Evolutionary conservation across 176 grass and related monocot species (phyloP), one percentile per base, ranked within the genome.

Genomic region (Poa annua): DNA sequence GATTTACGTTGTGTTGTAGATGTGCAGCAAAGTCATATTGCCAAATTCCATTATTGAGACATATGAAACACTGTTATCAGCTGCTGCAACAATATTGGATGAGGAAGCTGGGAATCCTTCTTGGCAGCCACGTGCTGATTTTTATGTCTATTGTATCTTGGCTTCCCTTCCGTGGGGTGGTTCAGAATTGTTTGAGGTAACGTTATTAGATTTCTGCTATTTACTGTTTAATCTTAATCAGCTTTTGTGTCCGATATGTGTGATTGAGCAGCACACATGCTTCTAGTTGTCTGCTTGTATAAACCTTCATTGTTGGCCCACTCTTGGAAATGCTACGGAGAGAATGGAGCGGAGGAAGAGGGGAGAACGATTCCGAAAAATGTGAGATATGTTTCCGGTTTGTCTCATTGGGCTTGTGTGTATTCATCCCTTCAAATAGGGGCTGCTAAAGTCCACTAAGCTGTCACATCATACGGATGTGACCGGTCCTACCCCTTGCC

Each of bases 131-230:
- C 74, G 83, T 81, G 91, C 93, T 67, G 96, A 99, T 70, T 99
- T 99, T 85, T 96, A 99, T 85, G 84, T 99, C 83, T 95, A 93
- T 88, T 99, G 93, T 77, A 99, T 99, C 78, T 93, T 99, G 93
- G 85, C 89, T 70, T 93, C 91, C 65, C 89, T 99, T 87, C 96
- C 96, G 17, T 99, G 96, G 96, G 96, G 91, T 66, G 91, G 93
- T 78, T 65, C 91, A 68, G 93, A 99, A 86, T 88, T 99, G 79
- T 85, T 94, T 68, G 96, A 99, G 96, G 96, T 99, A 96, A 86
- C 36, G 51, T 74, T 38, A 57, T 64, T 63, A 39, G 48, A 21
- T 22, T 53, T 13, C 17, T 80, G 21, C 10, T 10, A 48, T 47
- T 77, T 56, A 71, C 22, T 67, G 77, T 45, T 66, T 71, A 65